Base-by-base conservation (phyloP, 2,329 filamentous ascomycete genomes). In the Lasiodiplodia sp. region DNA sequence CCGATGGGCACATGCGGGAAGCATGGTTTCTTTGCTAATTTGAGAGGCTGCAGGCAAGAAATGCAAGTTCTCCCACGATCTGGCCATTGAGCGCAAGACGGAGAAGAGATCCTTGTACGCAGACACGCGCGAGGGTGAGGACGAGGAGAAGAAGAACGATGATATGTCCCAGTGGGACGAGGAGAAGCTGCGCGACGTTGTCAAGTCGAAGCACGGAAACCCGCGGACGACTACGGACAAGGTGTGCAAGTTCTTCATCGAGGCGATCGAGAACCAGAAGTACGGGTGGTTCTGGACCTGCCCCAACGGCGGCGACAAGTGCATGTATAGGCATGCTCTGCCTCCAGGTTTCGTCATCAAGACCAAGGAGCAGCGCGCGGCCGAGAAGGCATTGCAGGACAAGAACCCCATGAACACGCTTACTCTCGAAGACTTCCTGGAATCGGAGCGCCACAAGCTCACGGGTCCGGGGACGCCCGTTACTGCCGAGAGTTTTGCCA, bases 221-320 rank as follows among this genome's bases (percentile, higher is more conserved):
- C 96, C 97, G 70, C 90, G 91, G 79, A 97, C 94, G 25, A 92
- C 92, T 5, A 99, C 96, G 57, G 96, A 99, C 79, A 99, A 98
- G 83, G 96, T 99, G 73, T 99, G 96, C 92, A 99, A 98, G 82
- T 97, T 85, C 85, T 99, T 99, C 80, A 96, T 98, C 78, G 91
- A 94, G 73, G 96, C 96, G 31, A 96, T 99, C 71, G 96, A 99
- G 82, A 96, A 99, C 78, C 92, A 94, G 76, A 99, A 98, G 82
- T 99, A 99, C 76, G 96, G 96, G 71, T 99, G 96, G 96, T 98
- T 99, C 83, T 99, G 96, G 96, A 86, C 89, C 69, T 99, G 96
- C 87, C 96, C 96, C 57, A 98, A 98, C 77, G 94, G 94, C 72
- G 95, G 92, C 71, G 92, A 99, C 78, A 93, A 97, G 82, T 99